Conservation (phyloP, 345 rosid genomes). For the Citrus hindsii region DNA sequence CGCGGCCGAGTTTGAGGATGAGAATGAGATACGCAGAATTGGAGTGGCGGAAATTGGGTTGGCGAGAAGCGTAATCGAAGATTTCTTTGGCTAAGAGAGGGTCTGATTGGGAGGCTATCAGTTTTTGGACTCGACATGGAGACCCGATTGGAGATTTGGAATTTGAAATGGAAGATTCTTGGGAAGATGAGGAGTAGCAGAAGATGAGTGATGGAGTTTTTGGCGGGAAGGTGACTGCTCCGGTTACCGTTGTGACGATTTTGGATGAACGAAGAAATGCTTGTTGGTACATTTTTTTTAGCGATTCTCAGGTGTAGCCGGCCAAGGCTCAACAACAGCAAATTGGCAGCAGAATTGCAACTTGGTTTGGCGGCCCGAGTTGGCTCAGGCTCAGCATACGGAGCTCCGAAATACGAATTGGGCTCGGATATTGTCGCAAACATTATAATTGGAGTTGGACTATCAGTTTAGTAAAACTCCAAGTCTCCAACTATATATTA, state of each 20-base stretch:
- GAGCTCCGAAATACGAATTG: no score
- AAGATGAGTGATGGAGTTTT: conserved; percentile 1
- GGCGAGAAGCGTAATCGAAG: conserved; percentile 72
- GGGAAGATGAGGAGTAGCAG: conserved; percentile 21
- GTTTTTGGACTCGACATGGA: conserved; percentile 75
- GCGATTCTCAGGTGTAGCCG: neutral
- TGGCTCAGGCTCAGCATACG: neutral
- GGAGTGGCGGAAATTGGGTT: conserved; percentile 58
- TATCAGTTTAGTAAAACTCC: no score
- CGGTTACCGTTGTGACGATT: conserved; percentile 11
- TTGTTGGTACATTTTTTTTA: conserved; percentile 26
- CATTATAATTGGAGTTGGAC: no score
- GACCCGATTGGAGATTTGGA: conserved; percentile 51
- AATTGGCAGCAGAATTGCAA: neutral
- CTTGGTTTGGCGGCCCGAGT: neutral
- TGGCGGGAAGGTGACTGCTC: conserved; percentile 13
- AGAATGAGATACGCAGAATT: conserved; percentile 57
- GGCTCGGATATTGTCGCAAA: no score
- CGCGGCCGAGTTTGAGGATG: conserved; percentile 75
- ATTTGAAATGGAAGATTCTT: conserved; percentile 8
- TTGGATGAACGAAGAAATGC: conserved; percentile 20
- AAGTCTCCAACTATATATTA: no score
- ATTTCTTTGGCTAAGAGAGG: conserved; percentile 89
- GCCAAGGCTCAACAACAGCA: neutral
- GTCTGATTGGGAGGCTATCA: conserved; percentile 81